Percentiles rank a stretch among this genome's conserved stretches.
These are phyloP conservation scores for Aspergillus sp. DNA, from an alignment of 2,329 filamentous ascomycete genomes.

Conservation along the genomic window DNA sequence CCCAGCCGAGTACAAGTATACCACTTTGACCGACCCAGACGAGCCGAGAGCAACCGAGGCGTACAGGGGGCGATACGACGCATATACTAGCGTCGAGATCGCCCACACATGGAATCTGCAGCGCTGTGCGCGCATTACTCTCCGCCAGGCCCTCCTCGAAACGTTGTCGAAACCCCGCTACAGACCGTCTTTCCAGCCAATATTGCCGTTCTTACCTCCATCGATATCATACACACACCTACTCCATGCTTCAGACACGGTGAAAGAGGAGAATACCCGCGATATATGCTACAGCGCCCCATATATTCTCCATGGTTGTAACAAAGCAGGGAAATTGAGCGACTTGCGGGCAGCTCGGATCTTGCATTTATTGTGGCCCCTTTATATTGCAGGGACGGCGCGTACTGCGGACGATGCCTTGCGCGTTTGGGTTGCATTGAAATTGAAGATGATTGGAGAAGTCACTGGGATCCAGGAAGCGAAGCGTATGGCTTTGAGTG, in stretches of 20 bases:
- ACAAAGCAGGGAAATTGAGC: conserved; percentile 22
- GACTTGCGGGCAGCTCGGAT: too few species aligned
- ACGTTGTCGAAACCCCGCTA: not conserved
- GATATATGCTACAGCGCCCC: conserved; percentile 3
- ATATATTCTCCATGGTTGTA: not conserved
- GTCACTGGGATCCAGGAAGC: too few species aligned
- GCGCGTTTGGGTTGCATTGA: too few species aligned
- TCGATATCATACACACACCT: not conserved
- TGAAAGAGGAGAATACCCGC: not conserved
- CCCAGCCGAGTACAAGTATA: too few species aligned
- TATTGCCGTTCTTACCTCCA: too few species aligned
- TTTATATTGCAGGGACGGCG: too few species aligned
- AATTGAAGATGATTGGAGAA: too few species aligned
- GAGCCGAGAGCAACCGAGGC: too few species aligned
- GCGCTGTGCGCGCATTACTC: conserved; percentile 7
- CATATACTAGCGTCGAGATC: not conserved
- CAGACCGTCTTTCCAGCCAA: not conserved
- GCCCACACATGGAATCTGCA: conserved; percentile 4
- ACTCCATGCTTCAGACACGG: not conserved
- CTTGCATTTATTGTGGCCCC: too few species aligned
- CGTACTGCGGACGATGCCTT: too few species aligned
- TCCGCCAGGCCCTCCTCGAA: not conserved
- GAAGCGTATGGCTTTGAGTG: not conserved
- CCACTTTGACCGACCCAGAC: too few species aligned
- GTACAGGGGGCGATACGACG: too few species aligned